Evolutionary conservation across 257 asterid species (phyloP).

Genomic region (Salvia splendens): DNA sequence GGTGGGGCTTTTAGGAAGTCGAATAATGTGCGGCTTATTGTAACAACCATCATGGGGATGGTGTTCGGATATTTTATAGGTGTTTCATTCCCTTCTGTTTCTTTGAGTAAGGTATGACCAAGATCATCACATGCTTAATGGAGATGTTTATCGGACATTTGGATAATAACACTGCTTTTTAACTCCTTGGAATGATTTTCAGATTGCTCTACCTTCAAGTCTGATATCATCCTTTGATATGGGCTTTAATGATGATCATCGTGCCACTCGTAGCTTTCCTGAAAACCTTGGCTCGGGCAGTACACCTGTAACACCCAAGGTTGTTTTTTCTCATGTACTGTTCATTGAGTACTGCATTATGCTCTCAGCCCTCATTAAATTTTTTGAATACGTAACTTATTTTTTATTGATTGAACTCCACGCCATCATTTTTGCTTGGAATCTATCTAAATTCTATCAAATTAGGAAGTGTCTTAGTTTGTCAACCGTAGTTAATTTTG

Average conservation of each 20-base stretch:
- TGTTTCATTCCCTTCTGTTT: slow-evolving; percentile 86
- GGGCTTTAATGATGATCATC: slow-evolving; percentile 54
- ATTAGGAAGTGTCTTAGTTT: slow-evolving; percentile 2
- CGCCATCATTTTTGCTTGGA: not conserved
- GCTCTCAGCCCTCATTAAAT: slow-evolving; percentile 7
- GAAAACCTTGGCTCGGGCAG: slow-evolving; percentile 91
- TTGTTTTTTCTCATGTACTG: slow-evolving; percentile 36
- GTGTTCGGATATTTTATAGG: slow-evolving; percentile 92
- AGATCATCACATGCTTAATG: slow-evolving; percentile 4
- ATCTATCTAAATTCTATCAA: not conserved
- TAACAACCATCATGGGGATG: slow-evolving; percentile 86
- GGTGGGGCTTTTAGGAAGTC: slow-evolving; percentile 81
- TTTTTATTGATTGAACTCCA: slow-evolving; percentile 18
- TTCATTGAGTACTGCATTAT: slow-evolving; percentile 24
- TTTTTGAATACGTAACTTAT: not conserved
- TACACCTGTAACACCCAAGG: slow-evolving; percentile 86
- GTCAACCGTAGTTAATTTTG: not conserved
- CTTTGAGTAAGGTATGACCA: slow-evolving; percentile 70
- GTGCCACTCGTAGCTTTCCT: slow-evolving; percentile 68
- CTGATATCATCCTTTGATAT: slow-evolving; percentile 64
- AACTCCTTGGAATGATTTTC: slow-evolving; percentile 31
- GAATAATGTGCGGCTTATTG: slow-evolving; percentile 68
- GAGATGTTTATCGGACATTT: slow-evolving; percentile 13
- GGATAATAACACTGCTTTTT: slow-evolving; percentile 21
- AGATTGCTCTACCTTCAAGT: slow-evolving; percentile 86